phyloP scores from a whole-genome alignment of 805 yeast species.

The Candida quercuum region DNA sequence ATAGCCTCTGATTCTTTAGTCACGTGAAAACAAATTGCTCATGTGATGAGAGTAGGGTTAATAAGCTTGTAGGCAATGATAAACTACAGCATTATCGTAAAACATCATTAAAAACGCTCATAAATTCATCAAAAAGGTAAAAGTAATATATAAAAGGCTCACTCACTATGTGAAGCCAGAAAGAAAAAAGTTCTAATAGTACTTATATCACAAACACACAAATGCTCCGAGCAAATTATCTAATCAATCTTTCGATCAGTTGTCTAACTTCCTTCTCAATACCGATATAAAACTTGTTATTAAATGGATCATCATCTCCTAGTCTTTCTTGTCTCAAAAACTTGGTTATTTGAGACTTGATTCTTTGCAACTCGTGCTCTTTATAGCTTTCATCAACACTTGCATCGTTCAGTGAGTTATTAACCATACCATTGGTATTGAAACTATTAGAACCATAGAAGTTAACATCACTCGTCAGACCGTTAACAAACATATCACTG shows the following conservation, averaged over 20 bases:
- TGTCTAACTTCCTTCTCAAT: constrained; percentile 25
- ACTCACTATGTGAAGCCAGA: not conserved
- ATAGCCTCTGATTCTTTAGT: too few relatives aligned
- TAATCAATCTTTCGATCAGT: constrained; percentile 22
- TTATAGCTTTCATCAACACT: constrained; percentile 22
- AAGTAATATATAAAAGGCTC: too few relatives aligned
- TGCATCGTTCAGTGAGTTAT: constrained; percentile 4
- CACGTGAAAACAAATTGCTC: too few relatives aligned
- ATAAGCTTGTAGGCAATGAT: too few relatives aligned
- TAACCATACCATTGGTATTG: not conserved
- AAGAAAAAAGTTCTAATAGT: too few relatives aligned
- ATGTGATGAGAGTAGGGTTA: too few relatives aligned
- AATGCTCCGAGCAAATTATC: too few relatives aligned
- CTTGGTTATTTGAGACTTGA: constrained; percentile 23
- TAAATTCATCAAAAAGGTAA: too few relatives aligned
- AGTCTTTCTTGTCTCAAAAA: constrained; percentile 24
- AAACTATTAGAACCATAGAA: not conserved
- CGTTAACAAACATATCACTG: constrained; percentile 24
- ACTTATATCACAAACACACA: too few relatives aligned
- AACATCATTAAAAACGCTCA: too few relatives aligned
- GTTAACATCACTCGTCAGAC: constrained; percentile 18
- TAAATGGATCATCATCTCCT: constrained; percentile 25
- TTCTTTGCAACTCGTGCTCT: constrained; percentile 24
- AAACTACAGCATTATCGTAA: too few relatives aligned
- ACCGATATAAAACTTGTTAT: constrained; percentile 22